Conservation (phyloP, 306 rosid genomes). For the Fragaria iinumae region DNA sequence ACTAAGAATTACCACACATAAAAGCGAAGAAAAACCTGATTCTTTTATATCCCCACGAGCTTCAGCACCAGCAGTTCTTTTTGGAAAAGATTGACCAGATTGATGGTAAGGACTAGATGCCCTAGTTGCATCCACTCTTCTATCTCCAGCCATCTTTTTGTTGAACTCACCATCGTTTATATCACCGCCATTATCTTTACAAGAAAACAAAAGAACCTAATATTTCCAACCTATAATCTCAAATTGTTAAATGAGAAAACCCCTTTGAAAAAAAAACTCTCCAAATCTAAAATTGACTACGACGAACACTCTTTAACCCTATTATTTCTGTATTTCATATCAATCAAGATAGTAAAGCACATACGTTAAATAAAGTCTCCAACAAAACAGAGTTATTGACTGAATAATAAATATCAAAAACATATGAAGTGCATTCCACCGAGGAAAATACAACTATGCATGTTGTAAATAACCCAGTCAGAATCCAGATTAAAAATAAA, state of each 20-base stretch:
- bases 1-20: slow-evolving; percentile 14
- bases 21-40: slow-evolving; percentile 44
- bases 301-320: background rate
- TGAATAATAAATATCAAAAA: background rate
- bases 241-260: background rate
- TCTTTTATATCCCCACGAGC: slow-evolving; percentile 24
- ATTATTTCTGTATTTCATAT: background rate
- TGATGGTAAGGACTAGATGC: slow-evolving; percentile 71
- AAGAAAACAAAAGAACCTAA: slow-evolving; percentile 12
- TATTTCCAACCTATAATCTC: slow-evolving; percentile 18
- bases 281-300: background rate
- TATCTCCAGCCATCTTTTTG: slow-evolving; percentile 43
- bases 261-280: background rate
- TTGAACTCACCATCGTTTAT: slow-evolving; percentile 35
- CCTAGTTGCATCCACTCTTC: slow-evolving; percentile 33
- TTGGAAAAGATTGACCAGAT: slow-evolving; percentile 38
- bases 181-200: slow-evolving; percentile 47
- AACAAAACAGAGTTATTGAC: background rate
- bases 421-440: background rate
- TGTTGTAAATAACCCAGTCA: background rate
- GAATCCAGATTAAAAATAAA: background rate
- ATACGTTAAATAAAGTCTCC: background rate
- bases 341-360: slow-evolving; percentile 1
- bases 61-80: slow-evolving; percentile 35
- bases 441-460: background rate